Evolutionary conservation across 108 stramenopile species (phyloP).

Genomic region (Parietichytrium sp.): DNA sequence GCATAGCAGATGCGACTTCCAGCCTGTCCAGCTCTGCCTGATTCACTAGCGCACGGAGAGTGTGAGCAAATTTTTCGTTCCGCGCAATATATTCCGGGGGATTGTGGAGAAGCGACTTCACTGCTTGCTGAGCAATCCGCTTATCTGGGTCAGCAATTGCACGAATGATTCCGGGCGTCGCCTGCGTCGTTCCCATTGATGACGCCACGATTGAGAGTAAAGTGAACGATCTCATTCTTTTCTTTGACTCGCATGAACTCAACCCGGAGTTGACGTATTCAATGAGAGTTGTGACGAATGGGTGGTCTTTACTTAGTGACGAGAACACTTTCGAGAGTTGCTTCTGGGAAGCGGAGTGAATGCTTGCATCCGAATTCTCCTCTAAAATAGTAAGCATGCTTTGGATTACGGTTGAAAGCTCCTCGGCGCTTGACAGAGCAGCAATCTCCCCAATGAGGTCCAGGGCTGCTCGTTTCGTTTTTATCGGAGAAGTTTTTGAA

Average conservation of each 20-base stretch:
- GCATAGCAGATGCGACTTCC: neutral
- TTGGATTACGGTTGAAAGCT: neutral
- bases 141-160: neutral
- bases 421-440: neutral
- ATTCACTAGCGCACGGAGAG: neutral
- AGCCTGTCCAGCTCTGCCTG: neutral
- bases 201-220: neutral
- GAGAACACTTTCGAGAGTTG: constrained; percentile 7
- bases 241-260: neutral
- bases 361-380: neutral
- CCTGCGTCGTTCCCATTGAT: neutral
- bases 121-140: neutral
- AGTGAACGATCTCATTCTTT: neutral
- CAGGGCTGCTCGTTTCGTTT: constrained; percentile 14
- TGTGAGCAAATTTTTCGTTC: neutral
- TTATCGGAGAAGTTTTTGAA: neutral
- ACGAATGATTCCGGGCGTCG: neutral
- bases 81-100: neutral
- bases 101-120: neutral
- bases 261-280: constrained; percentile 8
- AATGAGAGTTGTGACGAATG: neutral
- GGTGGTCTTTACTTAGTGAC: neutral
- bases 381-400: neutral
- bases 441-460: neutral
- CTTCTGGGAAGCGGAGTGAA: neutral